phyloP scores from a whole-genome alignment of 371 early-diverging fungal species.

The Apophysomyces ossiformis region DNA sequence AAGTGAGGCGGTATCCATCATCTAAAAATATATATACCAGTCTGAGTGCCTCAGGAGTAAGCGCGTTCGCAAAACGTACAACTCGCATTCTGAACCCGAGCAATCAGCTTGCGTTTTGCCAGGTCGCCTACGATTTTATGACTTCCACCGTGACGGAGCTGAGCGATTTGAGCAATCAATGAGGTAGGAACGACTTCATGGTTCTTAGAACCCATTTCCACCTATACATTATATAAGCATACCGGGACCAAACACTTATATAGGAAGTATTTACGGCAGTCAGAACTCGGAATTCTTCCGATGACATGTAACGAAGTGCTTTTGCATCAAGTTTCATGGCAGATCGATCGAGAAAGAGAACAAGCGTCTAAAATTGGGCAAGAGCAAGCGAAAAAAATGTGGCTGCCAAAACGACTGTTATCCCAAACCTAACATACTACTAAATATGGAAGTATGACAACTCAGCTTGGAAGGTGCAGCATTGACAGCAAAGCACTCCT shows the following conservation, averaged over 20 bases:
- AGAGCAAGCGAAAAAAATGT: background rate
- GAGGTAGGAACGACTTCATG: constrained; percentile 95
- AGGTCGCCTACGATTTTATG: constrained; percentile 86
- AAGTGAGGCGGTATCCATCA: constrained; percentile 97
- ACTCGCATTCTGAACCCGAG: constrained; percentile 84
- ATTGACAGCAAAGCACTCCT: too few species aligned
- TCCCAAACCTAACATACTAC: background rate
- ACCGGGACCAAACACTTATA: background rate
- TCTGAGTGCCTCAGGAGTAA: background rate
- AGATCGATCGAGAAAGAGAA: constrained; percentile 3
- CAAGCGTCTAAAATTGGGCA: background rate
- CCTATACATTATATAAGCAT: constrained; percentile 40
- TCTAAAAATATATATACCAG: constrained; percentile 48
- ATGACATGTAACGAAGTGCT: constrained; percentile 90
- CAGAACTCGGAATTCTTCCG: constrained; percentile 94
- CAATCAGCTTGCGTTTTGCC: constrained; percentile 87
- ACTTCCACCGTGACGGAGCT: constrained; percentile 84
- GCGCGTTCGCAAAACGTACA: constrained; percentile 53
- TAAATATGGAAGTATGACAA: too few species aligned
- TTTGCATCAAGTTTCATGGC: constrained; percentile 95
- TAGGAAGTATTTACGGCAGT: constrained; percentile 74
- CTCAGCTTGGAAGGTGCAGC: too few species aligned
- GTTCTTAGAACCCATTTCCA: constrained; percentile 97
- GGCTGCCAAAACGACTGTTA: background rate
- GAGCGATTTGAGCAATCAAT: constrained; percentile 89